These are phyloP conservation scores for Anastatica hierochuntica DNA, from an alignment of 345 rosid species.

Conservation along the genomic window DNA sequence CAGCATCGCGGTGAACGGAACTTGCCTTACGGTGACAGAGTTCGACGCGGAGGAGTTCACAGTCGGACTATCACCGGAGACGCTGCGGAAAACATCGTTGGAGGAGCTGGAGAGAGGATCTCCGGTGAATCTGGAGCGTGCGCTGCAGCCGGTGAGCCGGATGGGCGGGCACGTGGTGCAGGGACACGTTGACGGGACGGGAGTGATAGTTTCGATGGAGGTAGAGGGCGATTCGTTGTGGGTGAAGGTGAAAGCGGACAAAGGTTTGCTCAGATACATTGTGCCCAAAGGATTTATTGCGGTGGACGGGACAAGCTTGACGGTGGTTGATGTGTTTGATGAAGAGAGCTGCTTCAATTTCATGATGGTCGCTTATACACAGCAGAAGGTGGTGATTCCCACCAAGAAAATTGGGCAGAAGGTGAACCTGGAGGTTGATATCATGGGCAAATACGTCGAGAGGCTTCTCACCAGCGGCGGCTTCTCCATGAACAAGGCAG, in stretches of 20 bases:
- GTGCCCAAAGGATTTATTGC: constrained; percentile 88
- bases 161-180: constrained; percentile 84
- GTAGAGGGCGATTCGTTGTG: constrained; percentile 71
- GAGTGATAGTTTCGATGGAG: constrained; percentile 54
- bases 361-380: constrained; percentile 79
- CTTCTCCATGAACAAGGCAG: background rate
- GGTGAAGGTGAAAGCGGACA: constrained; percentile 61
- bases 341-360: constrained; percentile 67
- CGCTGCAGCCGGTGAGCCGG: constrained; percentile 57
- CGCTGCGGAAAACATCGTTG: constrained; percentile 64
- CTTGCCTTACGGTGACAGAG: constrained; percentile 75
- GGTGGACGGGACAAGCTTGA: constrained; percentile 87
- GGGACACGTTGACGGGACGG: constrained; percentile 81
- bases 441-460: constrained; percentile 89
- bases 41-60: constrained; percentile 53
- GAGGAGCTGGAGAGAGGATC: constrained; percentile 60
- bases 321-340: constrained; percentile 78
- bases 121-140: constrained; percentile 77
- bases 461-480: constrained; percentile 56
- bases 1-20: constrained; percentile 79
- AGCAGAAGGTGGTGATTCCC: constrained; percentile 66
- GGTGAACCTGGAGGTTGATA: constrained; percentile 89
- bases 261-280: constrained; percentile 44
- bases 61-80: constrained; percentile 69
- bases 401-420: constrained; percentile 66